Percentiles rank a stretch among this genome's conserved stretches.
phyloP scores from a whole-genome alignment of 2,329 filamentous ascomycete species.

The Pseudogymnoascus sp. region DNA sequence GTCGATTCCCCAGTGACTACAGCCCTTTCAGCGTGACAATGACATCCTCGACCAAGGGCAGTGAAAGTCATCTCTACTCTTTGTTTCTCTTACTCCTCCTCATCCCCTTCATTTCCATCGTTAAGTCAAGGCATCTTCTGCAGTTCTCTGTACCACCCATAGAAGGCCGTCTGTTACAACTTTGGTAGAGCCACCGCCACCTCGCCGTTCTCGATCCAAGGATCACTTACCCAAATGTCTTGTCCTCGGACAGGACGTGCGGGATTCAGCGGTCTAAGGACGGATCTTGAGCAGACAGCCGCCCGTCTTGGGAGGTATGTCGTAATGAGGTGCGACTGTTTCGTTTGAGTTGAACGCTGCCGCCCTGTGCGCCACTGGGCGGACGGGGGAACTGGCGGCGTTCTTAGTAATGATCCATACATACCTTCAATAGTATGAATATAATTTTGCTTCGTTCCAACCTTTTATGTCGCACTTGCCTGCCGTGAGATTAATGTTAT shows the following conservation, averaged over 20 bases:
- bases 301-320: constrained; percentile 82
- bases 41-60: background rate
- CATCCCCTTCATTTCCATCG: constrained; percentile 35
- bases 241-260: constrained; percentile 9
- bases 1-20: background rate
- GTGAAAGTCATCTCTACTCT: constrained; percentile 1
- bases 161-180: constrained; percentile 95
- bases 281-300: constrained; percentile 59
- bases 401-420: constrained; percentile 99
- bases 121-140: constrained; percentile 85
- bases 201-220: constrained; percentile 54
- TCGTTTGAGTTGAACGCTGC: constrained; percentile 96
- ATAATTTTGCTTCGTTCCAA: background rate
- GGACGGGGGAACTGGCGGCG: constrained; percentile 50
- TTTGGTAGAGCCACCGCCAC: constrained; percentile 84
- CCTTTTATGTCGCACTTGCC: background rate
- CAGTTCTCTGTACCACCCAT: constrained; percentile 52
- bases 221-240: constrained; percentile 11
- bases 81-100: constrained; percentile 15
- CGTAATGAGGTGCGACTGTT: constrained; percentile 64
- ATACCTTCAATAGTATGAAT: constrained; percentile 32
- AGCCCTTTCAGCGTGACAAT: background rate
- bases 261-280: constrained; percentile 9
- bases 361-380: constrained; percentile 35
- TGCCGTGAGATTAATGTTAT: background rate